These are phyloP conservation scores for Solanum phureja DNA, from an alignment of 257 asterid genomes.

Conservation along the genomic window DNA sequence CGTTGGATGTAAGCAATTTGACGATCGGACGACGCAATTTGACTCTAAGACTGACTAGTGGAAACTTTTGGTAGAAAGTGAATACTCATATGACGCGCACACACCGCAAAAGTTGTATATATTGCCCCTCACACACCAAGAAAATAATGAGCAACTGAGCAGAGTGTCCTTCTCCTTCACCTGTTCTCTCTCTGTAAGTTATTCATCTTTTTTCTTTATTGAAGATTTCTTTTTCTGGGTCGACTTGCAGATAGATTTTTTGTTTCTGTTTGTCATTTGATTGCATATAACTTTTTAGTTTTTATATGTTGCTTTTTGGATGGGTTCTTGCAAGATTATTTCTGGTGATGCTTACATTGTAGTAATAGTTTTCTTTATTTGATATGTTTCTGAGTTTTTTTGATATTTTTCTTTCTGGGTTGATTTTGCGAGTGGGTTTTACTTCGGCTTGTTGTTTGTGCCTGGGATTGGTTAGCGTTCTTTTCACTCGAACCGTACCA, in stretches of 20 bases:
- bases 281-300: neutral
- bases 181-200: neutral
- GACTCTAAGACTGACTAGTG: neutral
- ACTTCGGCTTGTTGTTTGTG: neutral
- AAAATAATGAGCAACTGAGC: neutral
- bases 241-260: neutral
- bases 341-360: neutral
- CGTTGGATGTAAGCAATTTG: constrained; percentile 1
- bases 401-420: neutral
- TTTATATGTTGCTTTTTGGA: neutral
- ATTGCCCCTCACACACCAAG: neutral
- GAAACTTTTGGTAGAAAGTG: constrained; percentile 1
- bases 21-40: constrained; percentile 19
- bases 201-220: neutral
- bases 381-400: neutral
- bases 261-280: neutral
- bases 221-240: neutral
- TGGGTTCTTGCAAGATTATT: neutral
- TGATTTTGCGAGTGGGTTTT: neutral
- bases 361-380: neutral
- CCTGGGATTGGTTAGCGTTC: neutral
- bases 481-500: neutral
- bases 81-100: neutral
- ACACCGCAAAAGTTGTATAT: neutral
- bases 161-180: neutral